Base-by-base conservation (phyloP, 768 basidiomycete genomes). In the Cantharellus anzutake region DNA sequence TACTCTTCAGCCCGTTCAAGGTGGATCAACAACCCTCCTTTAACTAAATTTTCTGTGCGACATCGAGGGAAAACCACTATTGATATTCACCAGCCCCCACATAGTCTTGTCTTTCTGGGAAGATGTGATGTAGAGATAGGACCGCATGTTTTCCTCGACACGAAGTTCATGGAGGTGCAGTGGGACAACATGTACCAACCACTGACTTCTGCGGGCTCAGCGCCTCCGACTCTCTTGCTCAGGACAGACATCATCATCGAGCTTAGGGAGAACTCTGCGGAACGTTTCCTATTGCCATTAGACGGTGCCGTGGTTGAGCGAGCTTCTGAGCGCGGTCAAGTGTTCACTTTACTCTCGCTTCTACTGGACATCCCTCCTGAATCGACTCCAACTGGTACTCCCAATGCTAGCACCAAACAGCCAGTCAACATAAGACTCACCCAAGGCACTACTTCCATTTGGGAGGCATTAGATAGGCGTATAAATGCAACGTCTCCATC, bases 61-160 rank as follows among this genome's bases (percentile, higher is more conserved):
- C 70, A 76, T 55, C 78, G 82, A 16, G 77, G 77, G 50, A 76
- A 75, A 60, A 84, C 81, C 65, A 71, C 72, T n/a, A 67, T 74
- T 0, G 75, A 78, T 57, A 71, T 75, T 29, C 67, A 71, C 35
- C 80, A 79, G 44, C 83, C 83, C 2, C 80, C 83, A 0, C 83
- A 86, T 66, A 81, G 78, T 1, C 77, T 81, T 59, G 78, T 79
- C 63, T 74, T 73, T 40, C 74, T 82, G 41, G 85, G 84, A 51
- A 78, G 74, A 66, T 88, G 81, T 67, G 78, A 82, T 59, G 68
- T 91, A 42, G 75, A 79, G 64, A 79, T 90, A 40, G 87, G 86
- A 3, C 87, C 87, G 11, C 85, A 86, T 68, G 70, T 73, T 37
- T 89, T 89, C 65, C 66, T 72, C 41, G 78, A 81, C 34, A 86